Evolutionary conservation across 2,329 filamentous ascomycete species (phyloP).

Genomic region (Nannizzia gypsea): DNA sequence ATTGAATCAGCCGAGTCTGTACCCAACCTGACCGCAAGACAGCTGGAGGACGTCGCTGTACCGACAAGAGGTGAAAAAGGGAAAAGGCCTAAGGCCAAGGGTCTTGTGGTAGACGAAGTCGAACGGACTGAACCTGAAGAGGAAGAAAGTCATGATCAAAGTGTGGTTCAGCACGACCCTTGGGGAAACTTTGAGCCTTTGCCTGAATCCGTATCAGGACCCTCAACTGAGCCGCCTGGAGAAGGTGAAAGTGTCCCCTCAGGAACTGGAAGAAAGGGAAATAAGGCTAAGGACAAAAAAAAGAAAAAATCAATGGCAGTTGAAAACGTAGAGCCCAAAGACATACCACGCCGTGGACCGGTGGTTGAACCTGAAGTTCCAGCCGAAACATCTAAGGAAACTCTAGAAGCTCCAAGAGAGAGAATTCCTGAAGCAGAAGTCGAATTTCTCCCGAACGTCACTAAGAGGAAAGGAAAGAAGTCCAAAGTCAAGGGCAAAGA

Average conservation of each 20-base stretch:
- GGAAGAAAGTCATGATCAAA: background rate
- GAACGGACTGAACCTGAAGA: background rate
- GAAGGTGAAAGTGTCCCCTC: background rate
- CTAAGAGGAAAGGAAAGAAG: background rate
- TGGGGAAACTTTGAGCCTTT: background rate
- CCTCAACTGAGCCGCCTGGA: background rate
- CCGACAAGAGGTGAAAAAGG: background rate
- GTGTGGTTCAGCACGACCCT: background rate
- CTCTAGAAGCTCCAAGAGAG: background rate
- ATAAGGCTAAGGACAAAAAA: background rate
- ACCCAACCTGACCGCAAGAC: background rate
- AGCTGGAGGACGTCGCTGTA: background rate
- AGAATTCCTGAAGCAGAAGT: background rate
- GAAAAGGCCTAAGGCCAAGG: conserved; percentile 5
- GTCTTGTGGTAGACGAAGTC: background rate
- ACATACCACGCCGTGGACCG: background rate
- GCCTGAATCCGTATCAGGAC: background rate
- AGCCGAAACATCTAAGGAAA: too few relatives aligned
- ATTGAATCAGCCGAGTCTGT: background rate
- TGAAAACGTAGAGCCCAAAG: background rate
- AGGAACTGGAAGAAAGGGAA: background rate
- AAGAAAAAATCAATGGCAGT: background rate
- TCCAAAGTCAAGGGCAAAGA: background rate
- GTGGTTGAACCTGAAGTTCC: background rate
- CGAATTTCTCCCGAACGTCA: background rate